These are phyloP conservation scores for Chernovozyma aurita DNA, from an alignment of 1,139 yeast genomes.

Conservation along the genomic window DNA sequence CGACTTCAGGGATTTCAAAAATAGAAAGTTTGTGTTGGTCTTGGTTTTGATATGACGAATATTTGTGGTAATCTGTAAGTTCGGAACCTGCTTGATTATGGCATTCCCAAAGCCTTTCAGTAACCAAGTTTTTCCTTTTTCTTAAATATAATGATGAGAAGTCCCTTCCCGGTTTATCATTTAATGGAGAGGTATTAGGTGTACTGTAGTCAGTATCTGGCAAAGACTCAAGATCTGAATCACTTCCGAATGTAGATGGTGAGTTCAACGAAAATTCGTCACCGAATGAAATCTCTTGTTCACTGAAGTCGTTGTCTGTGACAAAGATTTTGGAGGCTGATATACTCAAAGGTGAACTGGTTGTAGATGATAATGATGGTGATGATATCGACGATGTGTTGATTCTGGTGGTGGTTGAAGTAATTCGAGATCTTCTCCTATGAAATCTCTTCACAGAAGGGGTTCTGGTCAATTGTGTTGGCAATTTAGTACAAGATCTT, in stretches of 20 bases:
- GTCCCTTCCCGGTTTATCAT: neutral
- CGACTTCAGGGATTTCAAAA: constrained; percentile 74
- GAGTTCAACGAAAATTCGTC: constrained; percentile 2
- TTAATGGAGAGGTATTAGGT: constrained; percentile 21
- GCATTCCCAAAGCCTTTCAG: neutral
- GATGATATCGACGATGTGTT: constrained; percentile 4
- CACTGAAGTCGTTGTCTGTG: constrained; percentile 5
- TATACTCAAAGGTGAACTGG: neutral
- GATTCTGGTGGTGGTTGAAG: no score
- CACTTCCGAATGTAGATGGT: constrained; percentile 9
- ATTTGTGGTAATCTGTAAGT: neutral
- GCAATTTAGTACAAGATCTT: constrained; percentile 1
- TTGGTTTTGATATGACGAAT: neutral
- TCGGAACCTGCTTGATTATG: neutral
- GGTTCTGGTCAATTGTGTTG: constrained; percentile 4
- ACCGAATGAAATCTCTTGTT: constrained; percentile 4
- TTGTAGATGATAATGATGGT: neutral
- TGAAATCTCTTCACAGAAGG: constrained; percentile 5
- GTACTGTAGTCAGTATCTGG: constrained; percentile 35
- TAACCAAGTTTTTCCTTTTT: neutral
- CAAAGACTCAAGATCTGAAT: constrained; percentile 33
- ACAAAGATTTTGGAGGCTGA: constrained; percentile 1
- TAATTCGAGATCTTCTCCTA: constrained; percentile 1
- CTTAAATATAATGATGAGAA: neutral
- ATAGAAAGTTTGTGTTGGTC: constrained; percentile 34